Conservation (phyloP, 257 asterid species). For the Solanum stenotomum region DNA sequence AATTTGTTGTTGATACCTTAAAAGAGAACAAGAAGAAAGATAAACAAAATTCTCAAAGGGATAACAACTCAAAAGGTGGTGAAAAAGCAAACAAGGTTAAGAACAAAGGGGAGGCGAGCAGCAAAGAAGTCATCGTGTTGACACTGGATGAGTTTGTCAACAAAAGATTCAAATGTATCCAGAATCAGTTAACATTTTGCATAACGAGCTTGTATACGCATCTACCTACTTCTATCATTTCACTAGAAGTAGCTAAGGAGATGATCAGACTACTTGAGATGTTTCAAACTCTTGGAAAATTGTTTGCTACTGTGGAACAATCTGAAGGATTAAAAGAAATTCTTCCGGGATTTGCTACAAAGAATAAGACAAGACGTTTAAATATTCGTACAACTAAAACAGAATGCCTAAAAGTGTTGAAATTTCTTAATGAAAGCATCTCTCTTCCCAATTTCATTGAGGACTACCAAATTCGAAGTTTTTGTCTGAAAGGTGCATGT, state of each 20-base stretch:
- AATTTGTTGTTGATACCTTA: constrained; percentile 9
- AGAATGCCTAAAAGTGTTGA: constrained; percentile 17
- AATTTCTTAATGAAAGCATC: not conserved
- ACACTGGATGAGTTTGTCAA: constrained; percentile 35
- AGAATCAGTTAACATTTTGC: constrained; percentile 4
- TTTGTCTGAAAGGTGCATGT: constrained; percentile 24
- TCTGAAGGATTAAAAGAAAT: constrained; percentile 1
- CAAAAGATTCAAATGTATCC: not conserved
- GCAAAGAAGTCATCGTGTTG: not conserved
- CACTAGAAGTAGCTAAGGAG: constrained; percentile 12
- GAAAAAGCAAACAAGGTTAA: not conserved
- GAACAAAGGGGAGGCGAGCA: not conserved
- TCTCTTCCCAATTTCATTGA: constrained; percentile 13
- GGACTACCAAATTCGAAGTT: not conserved
- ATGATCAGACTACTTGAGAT: constrained; percentile 14
- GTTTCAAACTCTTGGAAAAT: constrained; percentile 13
- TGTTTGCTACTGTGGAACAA: not conserved
- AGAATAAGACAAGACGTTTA: not conserved
- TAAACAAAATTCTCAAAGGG: not conserved
- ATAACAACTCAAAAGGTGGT: not conserved
- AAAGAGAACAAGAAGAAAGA: constrained; percentile 15
- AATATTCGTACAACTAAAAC: not conserved
- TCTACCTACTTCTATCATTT: constrained; percentile 30
- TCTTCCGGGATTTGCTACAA: not conserved
- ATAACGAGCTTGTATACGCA: constrained; percentile 28